These are phyloP conservation scores for Plasmodium gallinaceum DNA, from an alignment of 169 alveolate species.

Conservation along the genomic window DNA sequence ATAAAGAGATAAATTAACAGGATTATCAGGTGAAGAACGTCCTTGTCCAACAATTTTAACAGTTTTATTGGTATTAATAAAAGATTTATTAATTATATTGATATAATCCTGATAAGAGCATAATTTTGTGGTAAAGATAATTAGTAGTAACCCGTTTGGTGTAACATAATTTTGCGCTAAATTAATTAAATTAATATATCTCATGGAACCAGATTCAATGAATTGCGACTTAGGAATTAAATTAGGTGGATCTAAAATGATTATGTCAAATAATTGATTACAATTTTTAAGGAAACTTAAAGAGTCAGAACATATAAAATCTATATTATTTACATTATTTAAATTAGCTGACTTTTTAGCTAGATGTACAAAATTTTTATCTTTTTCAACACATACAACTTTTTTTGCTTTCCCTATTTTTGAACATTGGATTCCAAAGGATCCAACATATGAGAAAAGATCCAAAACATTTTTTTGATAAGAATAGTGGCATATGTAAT, in stretches of 20 bases:
- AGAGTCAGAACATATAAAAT: constrained; percentile 43
- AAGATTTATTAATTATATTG: constrained; percentile 49
- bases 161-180: constrained; percentile 46
- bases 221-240: constrained; percentile 59
- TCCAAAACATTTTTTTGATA: constrained; percentile 51
- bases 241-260: constrained; percentile 72
- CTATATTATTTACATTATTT: constrained; percentile 33
- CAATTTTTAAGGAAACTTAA: constrained; percentile 40
- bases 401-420: constrained; percentile 69
- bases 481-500: constrained; percentile 39
- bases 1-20: constrained; percentile 38
- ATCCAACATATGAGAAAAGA: constrained; percentile 64
- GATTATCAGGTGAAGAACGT: constrained; percentile 61
- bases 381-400: constrained; percentile 66
- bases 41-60: constrained; percentile 75
- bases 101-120: constrained; percentile 63
- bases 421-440: constrained; percentile 65
- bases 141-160: constrained; percentile 47
- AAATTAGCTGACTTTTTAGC: constrained; percentile 55
- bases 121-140: constrained; percentile 50
- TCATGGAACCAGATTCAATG: constrained; percentile 26
- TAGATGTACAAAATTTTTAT: constrained; percentile 43
- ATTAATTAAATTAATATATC: constrained; percentile 32
- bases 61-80: constrained; percentile 29
- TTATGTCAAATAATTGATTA: constrained; percentile 49